Evolutionary conservation across 331 rosid genomes (phyloP), one percentile per base, ranked within the genome.

Genomic region (Quercus phellos): DNA sequence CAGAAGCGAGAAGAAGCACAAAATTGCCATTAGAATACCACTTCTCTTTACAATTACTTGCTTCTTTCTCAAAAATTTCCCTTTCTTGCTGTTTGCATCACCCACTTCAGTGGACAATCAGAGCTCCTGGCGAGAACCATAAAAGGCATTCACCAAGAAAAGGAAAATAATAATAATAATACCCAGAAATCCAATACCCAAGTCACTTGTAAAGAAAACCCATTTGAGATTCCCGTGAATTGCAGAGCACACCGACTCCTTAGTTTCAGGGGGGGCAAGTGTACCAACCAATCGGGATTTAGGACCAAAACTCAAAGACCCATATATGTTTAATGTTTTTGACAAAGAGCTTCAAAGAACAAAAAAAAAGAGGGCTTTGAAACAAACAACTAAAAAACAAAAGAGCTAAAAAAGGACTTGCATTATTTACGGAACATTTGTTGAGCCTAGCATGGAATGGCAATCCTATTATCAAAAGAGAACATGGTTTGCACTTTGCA

Each of bases 1-100:
- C 72, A 93, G 68, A 86, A 91, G 54, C 61, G 63, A 78, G 72
- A 90, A 70, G 46, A 79, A 78, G 55, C 79, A 74, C 85, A 86
- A 55, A 73, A 80, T 63, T 19, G 80, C 84, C 99, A 91, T 94
- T 46, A 74, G 78, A 78, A 26, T 9, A 43, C 54, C 26, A 63
- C 76, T 76, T 79, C 75, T 73, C 59, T 69, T 72, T 64, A 72
- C 56, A 59, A 53, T 51, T n/a, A 60, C 72, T 71, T 51, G 0
- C n/a, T 54, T 16, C 26, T 34, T 77, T 27, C 77, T 42, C 72
- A 27, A 61, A 12, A 9, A 51, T 14, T 18, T 51, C 55, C 71
- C 29, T 30, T 68, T 55, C 55, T 59, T 60, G 16, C 61, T 71
- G 51, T 59, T 60, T 26, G 59, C 21, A 60, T 61, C 30, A 26